Conservation (phyloP, 768 basidiomycete genomes). For the Solioccasus polychromus region DNA sequence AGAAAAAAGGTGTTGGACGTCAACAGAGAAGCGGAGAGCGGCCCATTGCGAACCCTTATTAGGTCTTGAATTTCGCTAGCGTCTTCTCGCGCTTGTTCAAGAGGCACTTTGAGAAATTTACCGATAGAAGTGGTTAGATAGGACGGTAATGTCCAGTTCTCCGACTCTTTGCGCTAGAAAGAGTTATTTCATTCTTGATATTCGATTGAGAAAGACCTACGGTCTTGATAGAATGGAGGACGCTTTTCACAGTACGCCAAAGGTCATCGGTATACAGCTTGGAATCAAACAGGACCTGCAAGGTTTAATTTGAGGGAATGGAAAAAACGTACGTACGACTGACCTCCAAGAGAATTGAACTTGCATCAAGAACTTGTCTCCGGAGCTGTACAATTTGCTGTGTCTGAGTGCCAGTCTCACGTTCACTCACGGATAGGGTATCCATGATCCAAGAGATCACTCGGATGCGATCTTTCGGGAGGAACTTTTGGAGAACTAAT, state of each 20-base stretch:
- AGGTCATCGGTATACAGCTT: slow-evolving; percentile 21
- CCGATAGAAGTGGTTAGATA: slow-evolving; percentile 37
- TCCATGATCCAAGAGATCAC: slow-evolving; percentile 48
- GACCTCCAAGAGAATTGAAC: slow-evolving; percentile 44
- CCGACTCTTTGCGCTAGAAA: slow-evolving; percentile 41
- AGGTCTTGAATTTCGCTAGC: slow-evolving; percentile 38
- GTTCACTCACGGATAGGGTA: slow-evolving; percentile 39
- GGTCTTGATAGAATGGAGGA: slow-evolving; percentile 21
- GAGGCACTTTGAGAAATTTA: slow-evolving; percentile 27
- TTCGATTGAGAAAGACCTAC: slow-evolving; percentile 21
- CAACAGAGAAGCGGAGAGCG: slow-evolving; percentile 34
- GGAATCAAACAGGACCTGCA: slow-evolving; percentile 21
- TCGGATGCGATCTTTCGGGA: slow-evolving; percentile 40
- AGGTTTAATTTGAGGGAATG: slow-evolving; percentile 5
- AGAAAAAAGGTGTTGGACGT: slow-evolving; percentile 39
- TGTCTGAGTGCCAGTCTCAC: slow-evolving; percentile 20
- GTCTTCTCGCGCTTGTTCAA: slow-evolving; percentile 22
- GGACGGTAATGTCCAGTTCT: slow-evolving; percentile 42
- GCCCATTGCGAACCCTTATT: slow-evolving; percentile 58
- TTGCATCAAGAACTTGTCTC: slow-evolving; percentile 50
- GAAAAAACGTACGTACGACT: slow-evolving; percentile 19
- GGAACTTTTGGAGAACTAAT: slow-evolving; percentile 44
- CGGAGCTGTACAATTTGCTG: slow-evolving; percentile 36
- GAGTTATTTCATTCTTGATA: slow-evolving; percentile 23
- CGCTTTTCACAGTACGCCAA: slow-evolving; percentile 23